Conservation (phyloP, 148 eudicot genomes). For the Camellia lanceoleosa region DNA sequence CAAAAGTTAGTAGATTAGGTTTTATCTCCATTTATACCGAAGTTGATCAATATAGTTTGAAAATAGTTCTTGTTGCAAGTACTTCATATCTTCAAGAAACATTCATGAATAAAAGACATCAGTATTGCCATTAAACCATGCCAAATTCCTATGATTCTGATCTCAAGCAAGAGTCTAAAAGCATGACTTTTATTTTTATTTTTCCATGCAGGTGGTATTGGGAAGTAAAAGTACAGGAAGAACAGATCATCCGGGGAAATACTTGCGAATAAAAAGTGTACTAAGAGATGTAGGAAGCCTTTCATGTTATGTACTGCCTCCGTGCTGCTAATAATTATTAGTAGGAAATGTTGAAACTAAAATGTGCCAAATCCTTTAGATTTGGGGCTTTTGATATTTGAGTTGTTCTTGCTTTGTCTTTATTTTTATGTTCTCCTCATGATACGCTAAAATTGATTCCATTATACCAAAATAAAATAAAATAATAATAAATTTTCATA, state of each 20-base stretch:
- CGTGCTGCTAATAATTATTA: constrained; percentile 4
- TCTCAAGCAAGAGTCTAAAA: not conserved
- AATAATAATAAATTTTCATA: not conserved
- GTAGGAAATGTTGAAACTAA: not conserved
- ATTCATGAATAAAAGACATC: too few relatives aligned
- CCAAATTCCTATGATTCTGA: not conserved
- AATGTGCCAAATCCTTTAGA: not conserved
- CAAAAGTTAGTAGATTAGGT: too few relatives aligned
- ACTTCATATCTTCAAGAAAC: too few relatives aligned
- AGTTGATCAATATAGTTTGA: too few relatives aligned
- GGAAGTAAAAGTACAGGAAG: constrained; percentile 12
- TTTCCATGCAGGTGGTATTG: constrained; percentile 17
- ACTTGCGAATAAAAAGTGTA: constrained; percentile 12
- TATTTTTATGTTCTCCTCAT: not conserved
- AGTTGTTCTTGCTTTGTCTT: not conserved
- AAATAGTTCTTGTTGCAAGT: too few relatives aligned
- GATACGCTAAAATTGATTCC: too few relatives aligned
- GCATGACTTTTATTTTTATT: not conserved
- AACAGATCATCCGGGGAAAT: not conserved
- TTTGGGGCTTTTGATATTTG: not conserved
- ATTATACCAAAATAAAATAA: too few relatives aligned
- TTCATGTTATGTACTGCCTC: not conserved
- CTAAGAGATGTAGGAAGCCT: not conserved
- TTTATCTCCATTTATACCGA: too few relatives aligned
- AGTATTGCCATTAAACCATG: too few relatives aligned